These are phyloP conservation scores for Termitomyces bulborhizus DNA, from an alignment of 768 basidiomycete genomes.

Conservation along the genomic window DNA sequence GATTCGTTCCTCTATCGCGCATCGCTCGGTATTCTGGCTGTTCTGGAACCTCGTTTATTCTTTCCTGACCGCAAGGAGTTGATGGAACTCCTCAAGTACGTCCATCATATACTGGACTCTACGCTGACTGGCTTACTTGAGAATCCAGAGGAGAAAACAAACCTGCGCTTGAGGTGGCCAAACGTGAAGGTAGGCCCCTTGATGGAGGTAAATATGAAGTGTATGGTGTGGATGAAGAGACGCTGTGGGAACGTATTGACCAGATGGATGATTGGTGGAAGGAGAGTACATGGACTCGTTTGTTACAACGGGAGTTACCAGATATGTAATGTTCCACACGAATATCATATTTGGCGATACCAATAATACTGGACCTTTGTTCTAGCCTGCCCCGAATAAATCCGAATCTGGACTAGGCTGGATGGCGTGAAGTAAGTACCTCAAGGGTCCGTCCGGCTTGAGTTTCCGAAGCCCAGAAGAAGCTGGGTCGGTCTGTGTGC, in stretches of 20 bases:
- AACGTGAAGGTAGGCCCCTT: slow-evolving; percentile 54
- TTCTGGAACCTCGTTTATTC: slow-evolving; percentile 81
- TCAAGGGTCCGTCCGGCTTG: background rate
- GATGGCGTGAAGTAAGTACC: background rate
- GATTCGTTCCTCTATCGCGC: slow-evolving; percentile 87
- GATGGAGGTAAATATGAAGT: slow-evolving; percentile 80
- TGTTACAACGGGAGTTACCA: slow-evolving; percentile 82
- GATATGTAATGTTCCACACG: slow-evolving; percentile 41
- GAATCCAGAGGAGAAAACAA: slow-evolving; percentile 67
- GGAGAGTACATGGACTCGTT: slow-evolving; percentile 80
- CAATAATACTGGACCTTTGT: background rate
- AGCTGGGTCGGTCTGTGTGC: background rate
- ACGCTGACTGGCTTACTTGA: background rate
- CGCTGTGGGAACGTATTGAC: slow-evolving; percentile 76
- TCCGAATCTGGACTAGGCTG: background rate
- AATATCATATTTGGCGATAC: background rate
- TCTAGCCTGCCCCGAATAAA: background rate
- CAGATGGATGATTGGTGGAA: slow-evolving; percentile 91
- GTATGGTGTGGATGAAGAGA: slow-evolving; percentile 82
- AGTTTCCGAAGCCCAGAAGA: background rate
- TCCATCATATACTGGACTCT: slow-evolving; percentile 1
- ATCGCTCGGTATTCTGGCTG: slow-evolving; percentile 74
- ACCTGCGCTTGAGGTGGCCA: slow-evolving; percentile 78
- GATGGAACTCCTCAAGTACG: slow-evolving; percentile 70
- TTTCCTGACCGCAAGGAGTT: slow-evolving; percentile 81